These are phyloP conservation scores for Neurospora terricola DNA, from an alignment of 495 filamentous ascomycete species.

Conservation along the genomic window DNA sequence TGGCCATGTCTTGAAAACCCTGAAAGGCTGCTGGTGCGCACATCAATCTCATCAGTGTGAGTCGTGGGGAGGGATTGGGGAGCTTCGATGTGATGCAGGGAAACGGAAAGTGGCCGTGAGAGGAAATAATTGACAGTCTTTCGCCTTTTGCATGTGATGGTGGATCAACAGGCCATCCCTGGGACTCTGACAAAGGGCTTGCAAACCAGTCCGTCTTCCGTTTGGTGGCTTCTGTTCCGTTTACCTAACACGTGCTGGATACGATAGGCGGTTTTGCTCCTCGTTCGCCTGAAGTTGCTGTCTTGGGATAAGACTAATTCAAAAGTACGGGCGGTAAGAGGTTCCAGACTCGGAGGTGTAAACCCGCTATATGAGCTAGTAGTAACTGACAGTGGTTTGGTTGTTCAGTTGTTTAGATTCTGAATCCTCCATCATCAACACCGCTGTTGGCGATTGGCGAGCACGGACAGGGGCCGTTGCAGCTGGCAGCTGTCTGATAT, in stretches of 20 bases:
- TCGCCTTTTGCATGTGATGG: not conserved
- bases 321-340: not conserved
- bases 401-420: not conserved
- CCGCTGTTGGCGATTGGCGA: not conserved
- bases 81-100: conserved; percentile 7
- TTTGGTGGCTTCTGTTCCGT: not conserved
- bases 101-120: conserved; percentile 1
- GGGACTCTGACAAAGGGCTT: not conserved
- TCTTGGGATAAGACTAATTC: not conserved
- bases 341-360: not conserved
- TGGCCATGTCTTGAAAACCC: not conserved
- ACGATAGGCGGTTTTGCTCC: not conserved
- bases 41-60: not conserved
- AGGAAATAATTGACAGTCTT: not conserved
- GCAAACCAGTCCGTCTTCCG: not conserved
- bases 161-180: not conserved
- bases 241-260: not conserved
- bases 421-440: not conserved
- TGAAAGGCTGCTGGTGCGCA: not conserved
- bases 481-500: not conserved
- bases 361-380: not conserved
- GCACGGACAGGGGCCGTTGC: not conserved
- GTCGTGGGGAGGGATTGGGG: not conserved
- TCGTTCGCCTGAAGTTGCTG: not conserved
- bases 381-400: not conserved